Evolutionary conservation across 352 stramenopile species (phyloP), one percentile per base, ranked within the genome.

Genomic region (Phytophthora hybrid): DNA sequence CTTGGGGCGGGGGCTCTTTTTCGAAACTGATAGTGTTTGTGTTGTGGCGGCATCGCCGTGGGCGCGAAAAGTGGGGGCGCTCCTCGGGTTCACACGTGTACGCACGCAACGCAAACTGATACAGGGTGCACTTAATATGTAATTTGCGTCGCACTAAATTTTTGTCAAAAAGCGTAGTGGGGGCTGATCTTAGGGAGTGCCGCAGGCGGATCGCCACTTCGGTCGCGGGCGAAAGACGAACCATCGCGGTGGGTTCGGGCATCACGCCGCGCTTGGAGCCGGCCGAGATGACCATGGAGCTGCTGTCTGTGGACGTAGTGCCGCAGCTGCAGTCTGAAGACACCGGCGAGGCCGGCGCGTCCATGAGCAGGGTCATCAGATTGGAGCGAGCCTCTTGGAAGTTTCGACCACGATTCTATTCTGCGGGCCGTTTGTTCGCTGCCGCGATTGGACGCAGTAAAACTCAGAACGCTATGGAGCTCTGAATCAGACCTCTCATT

Each of bases 171-270:
- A n/a, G n/a, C n/a, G n/a, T n/a, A n/a, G n/a, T n/a, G n/a, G n/a
- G n/a, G n/a, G n/a, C n/a, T n/a, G n/a, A n/a, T n/a, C n/a, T n/a
- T n/a, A n/a, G n/a, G n/a, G n/a, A n/a, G n/a, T n/a, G n/a, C n/a
- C n/a, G 73, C 16, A 92, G 67, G 49, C 87, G 85, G 49, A 94
- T 85, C 51, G 76, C 79, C 32, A 85, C 74, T 61, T 94, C 87
- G 8, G 61, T 76, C 5, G 81, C 59, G 1, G 78, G 77, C 21
- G 85, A 90, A 29, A 94, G 71, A 39, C 84, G 85, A 65, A 60
- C 53, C 58, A 76, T 67, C 4, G 34, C 19, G 4, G 23, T 26
- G 37, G 73, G 68, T 59, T 76, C 46, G 29, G 73, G 68, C 74
- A 77, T 74, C 34, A 71, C 70, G 49, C 52, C 16, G 21, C 52